Conservation (phyloP, 305 asterid species). For the Fraxinus greggii region DNA sequence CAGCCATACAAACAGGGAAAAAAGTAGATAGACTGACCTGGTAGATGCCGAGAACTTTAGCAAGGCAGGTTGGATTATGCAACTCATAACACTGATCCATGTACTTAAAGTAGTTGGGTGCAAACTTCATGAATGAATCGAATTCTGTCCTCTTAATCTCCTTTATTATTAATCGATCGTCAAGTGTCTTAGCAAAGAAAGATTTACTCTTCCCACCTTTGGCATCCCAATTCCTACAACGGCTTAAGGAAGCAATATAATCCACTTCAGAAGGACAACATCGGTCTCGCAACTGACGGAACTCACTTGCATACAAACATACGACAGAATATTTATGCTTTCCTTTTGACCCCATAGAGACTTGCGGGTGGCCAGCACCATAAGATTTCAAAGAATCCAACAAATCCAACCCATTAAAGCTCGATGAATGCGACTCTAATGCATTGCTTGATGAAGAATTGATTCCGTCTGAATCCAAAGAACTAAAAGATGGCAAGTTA, state of each 20-base stretch:
- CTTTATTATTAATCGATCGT: conserved; percentile 86
- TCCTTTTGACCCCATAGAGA: conserved; percentile 80
- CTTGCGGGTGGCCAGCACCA: conserved; percentile 69
- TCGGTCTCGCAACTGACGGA: conserved; percentile 64
- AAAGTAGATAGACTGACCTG: conserved; percentile 56
- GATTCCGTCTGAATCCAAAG: conserved; percentile 54
- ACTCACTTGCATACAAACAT: conserved; percentile 63
- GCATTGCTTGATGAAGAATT: conserved; percentile 42
- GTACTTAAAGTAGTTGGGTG: conserved; percentile 68
- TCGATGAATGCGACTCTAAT: conserved; percentile 55
- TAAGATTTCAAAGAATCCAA: conserved; percentile 63
- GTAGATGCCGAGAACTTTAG: conserved; percentile 89
- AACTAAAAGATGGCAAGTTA: conserved; percentile 61
- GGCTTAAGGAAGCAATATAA: conserved; percentile 85
- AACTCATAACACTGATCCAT: conserved; percentile 77
- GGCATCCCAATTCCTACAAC: conserved; percentile 90
- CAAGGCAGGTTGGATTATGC: conserved; percentile 93
- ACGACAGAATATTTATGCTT: conserved; percentile 76
- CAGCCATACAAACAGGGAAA: background rate
- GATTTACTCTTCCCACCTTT: conserved; percentile 98
- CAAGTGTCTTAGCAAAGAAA: conserved; percentile 87
- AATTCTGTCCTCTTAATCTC: conserved; percentile 82
- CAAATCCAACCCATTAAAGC: conserved; percentile 70
- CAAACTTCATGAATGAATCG: conserved; percentile 83
- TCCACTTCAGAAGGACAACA: conserved; percentile 79